Percentiles rank a stretch among this genome's conserved stretches.
Evolutionary conservation across 164 flowering plant species (phyloP).

Genomic region (Houttuynia cordata): DNA sequence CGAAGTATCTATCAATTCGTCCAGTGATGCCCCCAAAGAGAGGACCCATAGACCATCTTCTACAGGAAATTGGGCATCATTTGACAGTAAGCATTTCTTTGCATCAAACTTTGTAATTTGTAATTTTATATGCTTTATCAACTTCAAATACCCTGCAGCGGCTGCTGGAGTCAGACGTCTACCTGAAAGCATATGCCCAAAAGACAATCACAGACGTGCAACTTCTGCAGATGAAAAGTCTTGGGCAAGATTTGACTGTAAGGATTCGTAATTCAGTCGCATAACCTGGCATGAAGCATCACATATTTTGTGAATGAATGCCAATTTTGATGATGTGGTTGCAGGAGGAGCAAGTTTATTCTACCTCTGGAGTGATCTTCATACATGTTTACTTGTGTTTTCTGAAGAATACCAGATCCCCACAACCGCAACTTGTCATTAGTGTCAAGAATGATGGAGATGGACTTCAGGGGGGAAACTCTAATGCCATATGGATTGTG

Average conservation of each 20-base stretch:
- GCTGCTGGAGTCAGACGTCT: neutral
- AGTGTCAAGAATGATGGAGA: too few species aligned
- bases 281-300: neutral
- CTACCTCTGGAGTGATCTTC: too few species aligned
- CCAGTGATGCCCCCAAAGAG: conserved; percentile 19
- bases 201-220: conserved; percentile 7
- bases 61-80: conserved; percentile 13
- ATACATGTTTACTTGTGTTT: too few species aligned
- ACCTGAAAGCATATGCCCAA: conserved; percentile 1
- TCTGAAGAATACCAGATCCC: too few species aligned
- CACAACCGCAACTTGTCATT: too few species aligned
- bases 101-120: neutral
- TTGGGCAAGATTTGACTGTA: conserved; percentile 16
- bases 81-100: conserved; percentile 10
- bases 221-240: conserved; percentile 10
- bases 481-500: too few species aligned
- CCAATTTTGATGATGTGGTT: neutral
- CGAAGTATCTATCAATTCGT: conserved; percentile 4
- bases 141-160: neutral
- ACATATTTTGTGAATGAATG: neutral
- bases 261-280: neutral
- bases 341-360: too few species aligned
- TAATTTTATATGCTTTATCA: neutral
- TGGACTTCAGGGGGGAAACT: too few species aligned
- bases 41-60: conserved; percentile 9